A percentile compares a stretch with the other conserved stretches of the same genome.
Conservation (phyloP, 176 grass and related monocot species). For the Lolium perenne region DNA sequence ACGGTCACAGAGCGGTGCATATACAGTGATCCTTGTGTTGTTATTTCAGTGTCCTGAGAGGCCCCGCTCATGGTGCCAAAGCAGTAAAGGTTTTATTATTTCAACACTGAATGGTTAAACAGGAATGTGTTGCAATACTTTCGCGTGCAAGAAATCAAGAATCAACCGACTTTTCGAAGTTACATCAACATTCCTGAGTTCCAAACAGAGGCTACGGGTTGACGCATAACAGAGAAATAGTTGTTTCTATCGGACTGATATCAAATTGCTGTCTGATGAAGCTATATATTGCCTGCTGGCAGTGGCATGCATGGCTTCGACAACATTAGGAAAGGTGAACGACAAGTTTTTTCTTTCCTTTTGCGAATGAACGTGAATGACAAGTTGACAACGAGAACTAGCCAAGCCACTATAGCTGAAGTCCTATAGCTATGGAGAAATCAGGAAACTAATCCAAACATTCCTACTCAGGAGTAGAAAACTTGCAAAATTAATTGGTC, state of each 20-base stretch:
- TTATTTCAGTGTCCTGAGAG: neutral
- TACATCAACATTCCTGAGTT: neutral
- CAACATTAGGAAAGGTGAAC: too few relatives aligned
- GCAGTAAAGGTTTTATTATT: slow-evolving; percentile 3
- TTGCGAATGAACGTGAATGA: too few relatives aligned
- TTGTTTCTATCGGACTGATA: neutral
- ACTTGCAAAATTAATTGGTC: too few relatives aligned
- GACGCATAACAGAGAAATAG: neutral
- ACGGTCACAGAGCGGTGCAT: neutral
- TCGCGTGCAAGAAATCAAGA: too few relatives aligned
- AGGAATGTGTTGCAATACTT: neutral
- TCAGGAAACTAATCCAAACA: too few relatives aligned
- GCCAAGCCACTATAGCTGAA: too few relatives aligned
- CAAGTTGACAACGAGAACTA: too few relatives aligned
- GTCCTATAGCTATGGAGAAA: too few relatives aligned
- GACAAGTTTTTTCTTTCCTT: too few relatives aligned
- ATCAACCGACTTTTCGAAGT: neutral
- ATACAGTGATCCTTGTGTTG: neutral
- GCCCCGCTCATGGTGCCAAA: neutral
- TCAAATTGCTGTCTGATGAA: neutral
- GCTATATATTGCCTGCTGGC: too few relatives aligned
- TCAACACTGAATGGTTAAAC: neutral
- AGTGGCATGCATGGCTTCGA: too few relatives aligned
- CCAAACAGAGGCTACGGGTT: neutral
- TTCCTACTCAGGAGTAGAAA: too few relatives aligned